phyloP scores from a whole-genome alignment of 2,329 filamentous ascomycete species.

The Pseudogymnoascus sp. region DNA sequence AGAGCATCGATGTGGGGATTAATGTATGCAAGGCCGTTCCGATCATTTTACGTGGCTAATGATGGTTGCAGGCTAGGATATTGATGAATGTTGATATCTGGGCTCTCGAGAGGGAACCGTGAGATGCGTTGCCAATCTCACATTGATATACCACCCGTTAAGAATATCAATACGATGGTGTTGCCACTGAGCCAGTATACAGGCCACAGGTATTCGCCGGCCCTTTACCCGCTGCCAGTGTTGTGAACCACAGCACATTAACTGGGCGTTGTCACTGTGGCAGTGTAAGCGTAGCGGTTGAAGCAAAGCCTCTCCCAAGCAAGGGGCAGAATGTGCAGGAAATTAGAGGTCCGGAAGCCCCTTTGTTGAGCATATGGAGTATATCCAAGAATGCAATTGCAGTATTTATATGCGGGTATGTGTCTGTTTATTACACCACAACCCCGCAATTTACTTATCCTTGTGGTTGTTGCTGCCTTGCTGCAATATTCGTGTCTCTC shows the following conservation, averaged over 20 bases:
- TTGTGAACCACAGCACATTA: constrained; percentile 11
- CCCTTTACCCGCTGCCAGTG: not conserved
- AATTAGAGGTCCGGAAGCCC: not conserved
- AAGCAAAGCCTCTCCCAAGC: constrained; percentile 14
- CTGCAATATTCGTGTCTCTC: not conserved
- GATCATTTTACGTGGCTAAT: not conserved
- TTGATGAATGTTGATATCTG: not conserved
- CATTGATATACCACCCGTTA: not conserved
- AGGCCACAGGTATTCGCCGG: not conserved
- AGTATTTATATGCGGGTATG: constrained; percentile 1
- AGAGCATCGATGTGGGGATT: constrained; percentile 28
- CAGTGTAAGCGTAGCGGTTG: constrained; percentile 16
- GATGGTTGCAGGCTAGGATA: not conserved
- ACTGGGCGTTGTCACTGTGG: constrained; percentile 23
- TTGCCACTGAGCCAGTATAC: not conserved
- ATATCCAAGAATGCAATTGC: constrained; percentile 7
- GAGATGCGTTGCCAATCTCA: not conserved
- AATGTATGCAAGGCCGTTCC: constrained; percentile 33
- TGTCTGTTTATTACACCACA: not conserved
- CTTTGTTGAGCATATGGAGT: not conserved
- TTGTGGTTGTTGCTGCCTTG: not conserved
- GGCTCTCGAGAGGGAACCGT: not conserved
- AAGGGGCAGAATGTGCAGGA: constrained; percentile 8
- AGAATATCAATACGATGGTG: not conserved
- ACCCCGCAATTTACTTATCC: not conserved